phyloP scores from a whole-genome alignment of 192 early-diverging fungal species.

The Glomus cerebriforme region DNA sequence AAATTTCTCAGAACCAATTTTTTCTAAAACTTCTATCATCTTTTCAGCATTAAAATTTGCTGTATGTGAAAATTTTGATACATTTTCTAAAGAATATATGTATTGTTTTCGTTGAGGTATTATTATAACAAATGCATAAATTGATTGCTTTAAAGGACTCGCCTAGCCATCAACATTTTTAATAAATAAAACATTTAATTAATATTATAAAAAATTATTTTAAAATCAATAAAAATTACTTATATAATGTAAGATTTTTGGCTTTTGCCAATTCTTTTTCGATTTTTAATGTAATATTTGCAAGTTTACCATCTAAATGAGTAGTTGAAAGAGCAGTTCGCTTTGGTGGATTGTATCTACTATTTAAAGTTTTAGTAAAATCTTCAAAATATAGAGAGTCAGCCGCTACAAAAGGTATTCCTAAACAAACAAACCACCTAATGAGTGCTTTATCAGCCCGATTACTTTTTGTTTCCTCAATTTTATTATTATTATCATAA shows the following conservation, averaged over 20 bases:
- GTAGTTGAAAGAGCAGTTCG: neutral
- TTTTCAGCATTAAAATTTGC: no score
- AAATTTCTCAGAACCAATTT: no score
- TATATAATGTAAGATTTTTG: constrained; percentile 13
- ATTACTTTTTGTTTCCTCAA: neutral
- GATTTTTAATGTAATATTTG: neutral
- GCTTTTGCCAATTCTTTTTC: neutral
- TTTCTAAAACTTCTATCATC: no score
- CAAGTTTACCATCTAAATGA: neutral
- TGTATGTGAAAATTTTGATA: no score
- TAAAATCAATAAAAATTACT: no score
- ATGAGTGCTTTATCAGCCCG: neutral
- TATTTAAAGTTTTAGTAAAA: neutral
- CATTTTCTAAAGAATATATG: no score
- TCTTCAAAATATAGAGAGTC: neutral
- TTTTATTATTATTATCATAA: neutral
- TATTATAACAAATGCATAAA: neutral
- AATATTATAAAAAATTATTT: no score
- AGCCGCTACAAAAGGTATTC: neutral
- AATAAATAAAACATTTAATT: no score
- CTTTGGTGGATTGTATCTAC: neutral
- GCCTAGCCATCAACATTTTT: neutral
- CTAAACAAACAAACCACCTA: neutral
- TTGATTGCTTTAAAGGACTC: neutral
- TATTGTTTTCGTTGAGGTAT: neutral